Conservation (phyloP, 2,329 filamentous ascomycete genomes). For the Fusarium buharicum region DNA sequence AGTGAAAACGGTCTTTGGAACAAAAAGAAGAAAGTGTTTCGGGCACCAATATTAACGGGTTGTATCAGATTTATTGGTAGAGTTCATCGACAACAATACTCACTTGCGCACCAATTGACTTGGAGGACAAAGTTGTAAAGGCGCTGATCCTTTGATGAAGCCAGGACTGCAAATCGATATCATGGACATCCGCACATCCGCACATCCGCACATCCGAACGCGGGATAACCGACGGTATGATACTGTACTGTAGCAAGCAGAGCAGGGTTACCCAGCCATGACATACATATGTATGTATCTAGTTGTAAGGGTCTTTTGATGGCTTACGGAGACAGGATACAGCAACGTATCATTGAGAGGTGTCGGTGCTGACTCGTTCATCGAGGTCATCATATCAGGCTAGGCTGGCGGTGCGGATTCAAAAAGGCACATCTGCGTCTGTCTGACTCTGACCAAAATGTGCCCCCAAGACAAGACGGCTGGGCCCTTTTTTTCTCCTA, state of each 20-base stretch:
- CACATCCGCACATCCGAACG: neutral
- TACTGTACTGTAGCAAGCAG: neutral
- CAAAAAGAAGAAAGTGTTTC: slow-evolving; percentile 9
- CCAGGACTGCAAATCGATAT: slow-evolving; percentile 16
- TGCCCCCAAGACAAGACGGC: neutral
- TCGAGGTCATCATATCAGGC: slow-evolving; percentile 21
- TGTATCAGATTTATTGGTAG: slow-evolving; percentile 17
- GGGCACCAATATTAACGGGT: slow-evolving; percentile 16
- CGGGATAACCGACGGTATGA: slow-evolving; percentile 2
- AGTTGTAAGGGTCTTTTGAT: slow-evolving; percentile 29
- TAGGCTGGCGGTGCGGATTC: slow-evolving; percentile 21
- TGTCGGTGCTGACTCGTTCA: slow-evolving; percentile 27
- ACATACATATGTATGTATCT: slow-evolving; percentile 29
- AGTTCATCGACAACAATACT: neutral
- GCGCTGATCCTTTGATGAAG: slow-evolving; percentile 23
- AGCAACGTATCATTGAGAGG: slow-evolving; percentile 37
- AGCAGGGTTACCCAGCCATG: slow-evolving; percentile 18
- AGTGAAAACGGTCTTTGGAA: neutral
- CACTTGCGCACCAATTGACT: slow-evolving; percentile 35
- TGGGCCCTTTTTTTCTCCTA: neutral
- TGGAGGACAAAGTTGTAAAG: neutral
- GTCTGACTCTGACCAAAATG: slow-evolving; percentile 16
- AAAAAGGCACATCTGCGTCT: slow-evolving; percentile 15
- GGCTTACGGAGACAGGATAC: slow-evolving; percentile 13
- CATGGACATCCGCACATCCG: neutral